Percentiles rank a stretch among this genome's conserved stretches.
phyloP scores from a whole-genome alignment of 2,329 filamentous ascomycete genomes.

The Clarireedia homoeocarpa region DNA sequence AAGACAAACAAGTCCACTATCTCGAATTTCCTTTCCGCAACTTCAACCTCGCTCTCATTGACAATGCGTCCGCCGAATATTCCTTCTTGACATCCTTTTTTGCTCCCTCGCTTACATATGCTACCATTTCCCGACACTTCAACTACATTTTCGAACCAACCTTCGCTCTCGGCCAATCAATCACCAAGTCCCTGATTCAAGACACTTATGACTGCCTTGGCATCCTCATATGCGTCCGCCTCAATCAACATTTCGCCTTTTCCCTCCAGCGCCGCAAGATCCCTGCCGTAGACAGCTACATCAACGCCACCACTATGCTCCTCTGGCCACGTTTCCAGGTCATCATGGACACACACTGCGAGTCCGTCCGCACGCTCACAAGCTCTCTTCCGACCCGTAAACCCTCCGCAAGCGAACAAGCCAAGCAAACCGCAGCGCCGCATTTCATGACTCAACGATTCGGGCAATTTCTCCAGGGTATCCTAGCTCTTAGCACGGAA shows the following conservation, averaged over 20 bases:
- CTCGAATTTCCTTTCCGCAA: constrained; percentile 87
- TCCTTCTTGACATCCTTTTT: constrained; percentile 91
- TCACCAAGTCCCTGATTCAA: constrained; percentile 70
- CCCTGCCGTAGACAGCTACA: constrained; percentile 80
- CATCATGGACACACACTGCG: constrained; percentile 87
- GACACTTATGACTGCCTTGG: constrained; percentile 79
- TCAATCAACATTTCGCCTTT: constrained; percentile 93
- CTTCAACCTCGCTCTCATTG: constrained; percentile 87
- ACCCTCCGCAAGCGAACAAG: constrained; percentile 41
- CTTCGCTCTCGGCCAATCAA: constrained; percentile 69
- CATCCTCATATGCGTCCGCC: constrained; percentile 78
- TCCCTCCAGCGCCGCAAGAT: constrained; percentile 87
- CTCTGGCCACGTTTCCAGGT: constrained; percentile 94
- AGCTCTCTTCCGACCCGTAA: constrained; percentile 40
- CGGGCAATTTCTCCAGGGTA: constrained; percentile 81
- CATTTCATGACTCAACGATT: constrained; percentile 94
- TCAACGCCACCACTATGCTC: constrained; percentile 92
- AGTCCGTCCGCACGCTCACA: constrained; percentile 64
- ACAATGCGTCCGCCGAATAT: constrained; percentile 93
- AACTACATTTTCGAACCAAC: constrained; percentile 83
- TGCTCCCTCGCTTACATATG: constrained; percentile 64
- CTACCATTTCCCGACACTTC: constrained; percentile 75
- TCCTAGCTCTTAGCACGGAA: constrained; percentile 76
- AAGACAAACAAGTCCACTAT: constrained; percentile 78
- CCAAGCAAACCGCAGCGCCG: constrained; percentile 68